phyloP scores from a whole-genome alignment of 495 filamentous ascomycete species.

The Penicillium chermesinum region DNA sequence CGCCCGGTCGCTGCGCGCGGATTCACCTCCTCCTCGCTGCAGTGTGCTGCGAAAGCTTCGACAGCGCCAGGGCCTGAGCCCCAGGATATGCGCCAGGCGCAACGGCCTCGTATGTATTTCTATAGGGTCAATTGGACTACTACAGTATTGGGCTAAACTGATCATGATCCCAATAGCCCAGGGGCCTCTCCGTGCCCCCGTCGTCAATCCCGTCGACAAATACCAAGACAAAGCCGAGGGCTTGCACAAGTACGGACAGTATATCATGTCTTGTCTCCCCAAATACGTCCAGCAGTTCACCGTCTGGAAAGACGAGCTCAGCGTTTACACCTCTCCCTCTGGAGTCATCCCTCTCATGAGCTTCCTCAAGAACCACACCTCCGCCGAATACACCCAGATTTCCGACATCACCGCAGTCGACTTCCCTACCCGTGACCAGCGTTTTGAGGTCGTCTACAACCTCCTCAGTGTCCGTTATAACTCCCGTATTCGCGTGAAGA shows the following conservation, averaged over 20 bases:
- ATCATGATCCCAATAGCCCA: constrained; percentile 32
- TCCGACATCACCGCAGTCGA: constrained; percentile 91
- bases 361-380: constrained; percentile 96
- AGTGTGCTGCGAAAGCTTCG: constrained; percentile 51
- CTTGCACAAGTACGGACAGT: constrained; percentile 91
- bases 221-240: constrained; percentile 75
- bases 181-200: constrained; percentile 65
- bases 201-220: constrained; percentile 91
- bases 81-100: constrained; percentile 64
- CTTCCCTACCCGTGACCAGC: constrained; percentile 87
- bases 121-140: neutral
- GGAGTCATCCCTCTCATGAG: constrained; percentile 86
- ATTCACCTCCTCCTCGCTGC: constrained; percentile 53
- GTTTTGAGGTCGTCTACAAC: constrained; percentile 99
- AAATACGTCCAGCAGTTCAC: constrained; percentile 99
- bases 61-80: constrained; percentile 32
- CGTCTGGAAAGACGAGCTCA: constrained; percentile 98
- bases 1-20: constrained; percentile 49
- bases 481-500: constrained; percentile 94
- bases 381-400: constrained; percentile 92
- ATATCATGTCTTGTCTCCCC: constrained; percentile 91
- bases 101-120: constrained; percentile 52
- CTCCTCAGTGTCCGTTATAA: constrained; percentile 93
- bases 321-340: constrained; percentile 82
- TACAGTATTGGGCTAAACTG: constrained; percentile 19